Conservation (phyloP, 768 basidiomycete species). For the Lactifluus pinguis region DNA sequence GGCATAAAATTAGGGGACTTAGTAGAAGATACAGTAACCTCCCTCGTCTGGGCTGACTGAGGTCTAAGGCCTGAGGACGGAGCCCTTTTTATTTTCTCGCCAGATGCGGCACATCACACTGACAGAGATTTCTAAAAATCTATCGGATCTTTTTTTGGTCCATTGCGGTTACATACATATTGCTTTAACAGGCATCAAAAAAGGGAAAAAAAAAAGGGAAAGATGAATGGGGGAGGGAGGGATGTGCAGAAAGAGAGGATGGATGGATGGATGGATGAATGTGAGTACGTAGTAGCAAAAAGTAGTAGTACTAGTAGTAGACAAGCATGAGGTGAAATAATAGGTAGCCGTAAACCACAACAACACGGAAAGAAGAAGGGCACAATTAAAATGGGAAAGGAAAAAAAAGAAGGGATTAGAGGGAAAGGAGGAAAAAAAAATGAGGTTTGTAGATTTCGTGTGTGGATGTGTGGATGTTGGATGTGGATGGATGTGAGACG, state of each 20-base stretch:
- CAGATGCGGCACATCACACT: background rate
- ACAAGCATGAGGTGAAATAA: background rate
- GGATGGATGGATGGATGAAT: background rate
- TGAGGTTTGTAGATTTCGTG: background rate
- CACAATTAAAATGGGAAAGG: background rate
- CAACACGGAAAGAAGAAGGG: background rate
- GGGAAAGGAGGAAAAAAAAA: background rate
- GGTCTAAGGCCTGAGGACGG: no score
- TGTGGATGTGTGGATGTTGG: background rate
- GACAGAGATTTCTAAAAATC: background rate
- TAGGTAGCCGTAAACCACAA: no score
- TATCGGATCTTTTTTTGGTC: slow-evolving; percentile 2
- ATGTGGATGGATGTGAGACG: no score
- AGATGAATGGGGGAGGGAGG: background rate
- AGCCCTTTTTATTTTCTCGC: no score
- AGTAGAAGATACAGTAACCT: no score
- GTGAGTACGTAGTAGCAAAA: background rate
- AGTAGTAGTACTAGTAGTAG: background rate
- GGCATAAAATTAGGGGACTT: no score
- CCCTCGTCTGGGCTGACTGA: no score
- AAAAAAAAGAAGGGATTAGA: no score
- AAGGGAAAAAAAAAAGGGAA: background rate
- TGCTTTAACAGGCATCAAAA: slow-evolving; percentile 1
- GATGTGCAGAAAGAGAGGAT: background rate
- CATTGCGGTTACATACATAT: slow-evolving; percentile 13